Percentiles rank a stretch among this genome's conserved stretches.
Conservation (phyloP, 345 rosid species). For the Cardamine occulta region DNA sequence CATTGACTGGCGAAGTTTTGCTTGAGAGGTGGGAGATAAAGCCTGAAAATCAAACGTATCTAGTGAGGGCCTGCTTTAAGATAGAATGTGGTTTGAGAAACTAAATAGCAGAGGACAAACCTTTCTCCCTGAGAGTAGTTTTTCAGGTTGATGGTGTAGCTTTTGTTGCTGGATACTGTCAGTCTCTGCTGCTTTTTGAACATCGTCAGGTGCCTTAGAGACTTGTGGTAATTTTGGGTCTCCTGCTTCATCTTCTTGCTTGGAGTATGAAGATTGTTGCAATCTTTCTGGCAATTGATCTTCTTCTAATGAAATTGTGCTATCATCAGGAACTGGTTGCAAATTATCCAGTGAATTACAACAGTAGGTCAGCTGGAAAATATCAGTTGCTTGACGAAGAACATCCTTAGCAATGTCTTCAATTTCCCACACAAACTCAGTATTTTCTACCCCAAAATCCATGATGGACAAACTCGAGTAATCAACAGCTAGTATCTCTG, state of each 20-base stretch:
- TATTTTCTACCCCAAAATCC: constrained; percentile 22
- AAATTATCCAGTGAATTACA: constrained; percentile 33
- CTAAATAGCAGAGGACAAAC: constrained; percentile 41
- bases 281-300: constrained; percentile 34
- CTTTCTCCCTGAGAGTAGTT: constrained; percentile 70
- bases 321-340: constrained; percentile 27
- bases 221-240: constrained; percentile 29
- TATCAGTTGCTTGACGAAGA: constrained; percentile 39
- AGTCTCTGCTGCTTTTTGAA: constrained; percentile 24
- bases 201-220: constrained; percentile 17
- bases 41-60: constrained; percentile 53
- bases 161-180: constrained; percentile 36
- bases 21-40: constrained; percentile 82
- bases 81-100: constrained; percentile 9
- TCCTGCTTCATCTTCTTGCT: constrained; percentile 36
- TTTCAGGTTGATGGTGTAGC: constrained; percentile 53
- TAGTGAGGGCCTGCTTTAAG: constrained; percentile 32
- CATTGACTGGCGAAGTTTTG: constrained; percentile 67
- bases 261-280: constrained; percentile 34
- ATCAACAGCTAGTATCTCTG: constrained; percentile 34
- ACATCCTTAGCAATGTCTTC: constrained; percentile 45
- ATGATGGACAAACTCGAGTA: constrained; percentile 22
- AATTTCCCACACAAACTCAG: constrained; percentile 21
- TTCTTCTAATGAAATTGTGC: constrained; percentile 35
- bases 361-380: constrained; percentile 36